Conservation (phyloP, 2,329 filamentous ascomycete genomes). For the Beauveria brongniartii region DNA sequence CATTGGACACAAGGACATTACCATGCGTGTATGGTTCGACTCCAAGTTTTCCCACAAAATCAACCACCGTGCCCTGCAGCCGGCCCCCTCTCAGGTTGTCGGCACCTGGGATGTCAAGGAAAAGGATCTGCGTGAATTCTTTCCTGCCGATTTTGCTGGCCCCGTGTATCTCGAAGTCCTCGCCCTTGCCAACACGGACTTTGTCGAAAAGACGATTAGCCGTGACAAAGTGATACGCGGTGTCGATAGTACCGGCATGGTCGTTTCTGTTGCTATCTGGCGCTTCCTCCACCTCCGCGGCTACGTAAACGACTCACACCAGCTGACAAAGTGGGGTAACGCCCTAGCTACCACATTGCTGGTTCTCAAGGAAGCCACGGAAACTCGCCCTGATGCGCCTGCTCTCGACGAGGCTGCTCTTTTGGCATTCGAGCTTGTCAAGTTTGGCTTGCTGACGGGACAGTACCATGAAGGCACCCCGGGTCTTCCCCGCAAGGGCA, state of each 20-base stretch:
- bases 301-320: constrained; percentile 72
- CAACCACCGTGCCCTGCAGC: constrained; percentile 45
- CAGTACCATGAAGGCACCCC: constrained; percentile 51
- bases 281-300: constrained; percentile 82
- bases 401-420: constrained; percentile 69
- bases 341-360: constrained; percentile 65
- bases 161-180: constrained; percentile 51
- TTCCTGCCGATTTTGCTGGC: constrained; percentile 33
- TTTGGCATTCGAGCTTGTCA: constrained; percentile 77
- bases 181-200: constrained; percentile 60
- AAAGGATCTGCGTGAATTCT: constrained; percentile 40
- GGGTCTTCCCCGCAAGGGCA: constrained; percentile 46
- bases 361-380: constrained; percentile 46
- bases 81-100: constrained; percentile 38
- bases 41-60: constrained; percentile 59
- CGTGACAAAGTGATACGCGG: constrained; percentile 51
- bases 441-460: constrained; percentile 68
- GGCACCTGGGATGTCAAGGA: constrained; percentile 68
- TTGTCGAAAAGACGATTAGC: constrained; percentile 60
- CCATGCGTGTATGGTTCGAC: constrained; percentile 78
- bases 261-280: constrained; percentile 69
- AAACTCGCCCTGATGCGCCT: constrained; percentile 33
- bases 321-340: constrained; percentile 75
- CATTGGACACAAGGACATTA: constrained; percentile 71
- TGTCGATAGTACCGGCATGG: constrained; percentile 58